Percentiles rank a stretch among this genome's conserved stretches.
These are phyloP conservation scores for Cyberlindnera sargentensis DNA, from an alignment of 805 yeast genomes.

Conservation along the genomic window DNA sequence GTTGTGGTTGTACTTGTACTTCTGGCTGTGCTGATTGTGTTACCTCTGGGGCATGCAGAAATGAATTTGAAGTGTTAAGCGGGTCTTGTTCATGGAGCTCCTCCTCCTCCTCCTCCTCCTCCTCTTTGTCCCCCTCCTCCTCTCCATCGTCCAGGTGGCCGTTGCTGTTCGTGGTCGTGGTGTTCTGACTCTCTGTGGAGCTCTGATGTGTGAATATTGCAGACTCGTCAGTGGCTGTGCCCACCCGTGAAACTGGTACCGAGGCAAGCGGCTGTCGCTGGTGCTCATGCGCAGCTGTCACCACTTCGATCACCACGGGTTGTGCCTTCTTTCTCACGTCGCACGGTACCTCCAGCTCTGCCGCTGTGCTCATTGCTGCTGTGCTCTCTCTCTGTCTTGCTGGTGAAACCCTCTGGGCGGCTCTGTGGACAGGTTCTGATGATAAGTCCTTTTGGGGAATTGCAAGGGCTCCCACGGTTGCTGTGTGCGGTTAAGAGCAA, in stretches of 20 bases:
- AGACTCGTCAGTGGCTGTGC: slow-evolving; percentile 20
- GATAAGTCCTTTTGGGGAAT: too few relatives aligned
- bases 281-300: too few relatives aligned
- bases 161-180: slow-evolving; percentile 13
- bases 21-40: neutral
- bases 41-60: neutral
- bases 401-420: too few relatives aligned
- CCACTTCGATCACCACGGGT: too few relatives aligned
- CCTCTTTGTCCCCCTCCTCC: neutral
- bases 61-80: neutral
- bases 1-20: slow-evolving; percentile 2
- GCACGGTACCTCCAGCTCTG: too few relatives aligned
- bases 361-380: too few relatives aligned
- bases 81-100: neutral
- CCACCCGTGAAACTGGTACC: slow-evolving; percentile 19
- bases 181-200: slow-evolving; percentile 19
- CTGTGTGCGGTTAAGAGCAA: too few relatives aligned
- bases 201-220: slow-evolving; percentile 22
- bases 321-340: too few relatives aligned
- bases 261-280: neutral
- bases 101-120: neutral
- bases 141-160: neutral
- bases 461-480: too few relatives aligned
- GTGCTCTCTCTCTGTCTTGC: too few relatives aligned
- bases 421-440: too few relatives aligned